Evolutionary conservation across 2,329 filamentous ascomycete species (phyloP), one percentile per base, ranked within the genome.

Genomic region (Metarhizium robertsii): DNA sequence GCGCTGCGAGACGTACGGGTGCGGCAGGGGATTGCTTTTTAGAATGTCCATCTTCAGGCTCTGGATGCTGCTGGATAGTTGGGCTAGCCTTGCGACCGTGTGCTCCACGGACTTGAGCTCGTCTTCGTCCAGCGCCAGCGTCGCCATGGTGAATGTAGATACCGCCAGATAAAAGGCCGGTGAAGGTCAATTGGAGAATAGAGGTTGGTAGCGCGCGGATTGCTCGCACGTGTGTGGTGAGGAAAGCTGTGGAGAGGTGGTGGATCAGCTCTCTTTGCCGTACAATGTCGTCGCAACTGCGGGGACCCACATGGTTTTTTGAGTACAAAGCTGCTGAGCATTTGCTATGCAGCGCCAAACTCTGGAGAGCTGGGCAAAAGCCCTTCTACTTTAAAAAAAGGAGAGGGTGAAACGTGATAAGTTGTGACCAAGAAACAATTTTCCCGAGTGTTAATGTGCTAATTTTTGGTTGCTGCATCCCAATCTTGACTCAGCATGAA

Each of bases 81-180:
- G 85, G 49, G 78, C 77, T 25, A 91, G 77, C 32, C 85, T 80
- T 64, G 85, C 81, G 45, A 88, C 81, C 32, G 84, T 83, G 69
- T 86, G 80, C 64, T 92, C 88, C 30, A 92, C 78, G 45, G 81
- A 77, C 70, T 86, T 88, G 61, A 84, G 73, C 68, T 86, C 83
- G 20, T 85, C 82, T 32, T 75, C 74, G 38, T 74, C 75, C 34
- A 84, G 69, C 36, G 75, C 75, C n/a, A 83, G 72, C 29, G 71
- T 67, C 48, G 71, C 69, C 72, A 74, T 74, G 46, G 29, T 36
- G 43, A 25, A 13, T 45, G 14, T 48, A 40, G 16, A 43, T 43
- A 18, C 40, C 16, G 30, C 42, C 50, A 34, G 36, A 52, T 29
- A 53, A 20, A 14, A 18, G 16, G 2, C 32, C 20, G 50, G 20